Evolutionary conservation across 495 filamentous ascomycete species (phyloP), one percentile per base, ranked within the genome.

Genomic region (Stereocaulon alpinum): DNA sequence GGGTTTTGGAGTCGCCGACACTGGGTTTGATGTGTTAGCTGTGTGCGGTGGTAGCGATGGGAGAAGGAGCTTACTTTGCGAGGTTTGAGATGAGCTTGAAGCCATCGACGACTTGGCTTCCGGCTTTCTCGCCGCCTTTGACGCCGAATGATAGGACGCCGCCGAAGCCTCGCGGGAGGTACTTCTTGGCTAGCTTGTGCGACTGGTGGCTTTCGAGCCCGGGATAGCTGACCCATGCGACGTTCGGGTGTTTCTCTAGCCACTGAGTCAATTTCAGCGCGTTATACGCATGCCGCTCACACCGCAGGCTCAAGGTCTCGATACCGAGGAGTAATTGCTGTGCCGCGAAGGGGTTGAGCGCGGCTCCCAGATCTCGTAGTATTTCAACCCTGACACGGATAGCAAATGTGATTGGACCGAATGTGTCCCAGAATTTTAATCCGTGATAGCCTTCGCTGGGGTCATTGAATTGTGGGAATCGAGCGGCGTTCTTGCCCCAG

Each of bases 71-170:
- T 61, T 74, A 84, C 81, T 95, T 95, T 42, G 88, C 87, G 65
- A 98, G 76, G 70, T 96, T 95, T 17, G 90, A 94, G 61, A 96
- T 89, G 63, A 98, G 73, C 79, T 95, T 95, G 76, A 98, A 92
- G 63, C 84, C 83, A 75, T 98, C 93, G 55, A 96, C 93, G 43
- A 98, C 81, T 68, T 89, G 82, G 66, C 82, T 86, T 61, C 93
- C 92, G 43, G 87, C 90, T 42, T 74, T 74, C 63, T 80, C 86
- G 64, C 88, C 91, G 17, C 93, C 93, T 76, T 93, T 94, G 59
- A 96, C 87, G 51, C 93, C 93, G 65, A 98, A 91, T 50, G 87
- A 91, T 55, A 98, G 71, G 29, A 98, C 91, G 67, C 94, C 90
- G 44, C 93, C 92, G 68, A 86, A 96, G 6, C 93, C 93, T 61